Evolutionary conservation across 805 yeast genomes (phyloP).

Genomic region (Ogataea parapolymorpha): DNA sequence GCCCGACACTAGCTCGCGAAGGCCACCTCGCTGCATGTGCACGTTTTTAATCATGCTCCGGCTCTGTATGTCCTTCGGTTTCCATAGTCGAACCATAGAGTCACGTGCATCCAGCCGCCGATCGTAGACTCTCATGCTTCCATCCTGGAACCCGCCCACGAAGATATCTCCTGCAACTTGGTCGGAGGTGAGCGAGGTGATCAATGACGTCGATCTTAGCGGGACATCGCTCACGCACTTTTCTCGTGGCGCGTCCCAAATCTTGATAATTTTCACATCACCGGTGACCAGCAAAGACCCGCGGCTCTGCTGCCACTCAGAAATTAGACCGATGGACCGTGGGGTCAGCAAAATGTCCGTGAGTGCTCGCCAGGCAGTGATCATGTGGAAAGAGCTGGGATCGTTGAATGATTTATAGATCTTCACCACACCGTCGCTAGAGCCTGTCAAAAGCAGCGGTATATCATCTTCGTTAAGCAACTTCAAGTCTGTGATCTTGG

Average conservation of each 20-base stretch:
- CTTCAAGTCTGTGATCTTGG: constrained; percentile 81
- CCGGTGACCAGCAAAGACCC: constrained; percentile 92
- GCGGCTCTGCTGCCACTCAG: constrained; percentile 96
- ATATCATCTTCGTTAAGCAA: constrained; percentile 89
- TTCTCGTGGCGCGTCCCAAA: constrained; percentile 98
- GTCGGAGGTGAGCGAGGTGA: constrained; percentile 87
- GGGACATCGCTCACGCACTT: constrained; percentile 84
- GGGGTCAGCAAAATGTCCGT: constrained; percentile 81
- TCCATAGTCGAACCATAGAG: constrained; percentile 83
- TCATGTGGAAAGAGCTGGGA: constrained; percentile 51
- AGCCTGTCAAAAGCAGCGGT: constrained; percentile 80
- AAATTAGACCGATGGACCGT: constrained; percentile 74
- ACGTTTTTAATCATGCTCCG: constrained; percentile 55
- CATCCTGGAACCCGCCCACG: constrained; percentile 91
- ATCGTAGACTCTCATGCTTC: constrained; percentile 85
- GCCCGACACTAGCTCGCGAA: constrained; percentile 83
- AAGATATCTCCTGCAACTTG: constrained; percentile 91
- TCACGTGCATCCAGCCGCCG: constrained; percentile 81
- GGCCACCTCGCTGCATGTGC: constrained; percentile 96
- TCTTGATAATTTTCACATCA: constrained; percentile 83
- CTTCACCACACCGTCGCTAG: constrained; percentile 92
- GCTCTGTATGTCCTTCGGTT: constrained; percentile 33
- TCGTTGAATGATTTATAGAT: constrained; percentile 76
- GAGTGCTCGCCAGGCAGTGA: constrained; percentile 90
- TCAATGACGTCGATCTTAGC: constrained; percentile 84